Base-by-base conservation (phyloP, 2,329 filamentous ascomycete genomes). In the Aspergillus fumigatus region DNA sequence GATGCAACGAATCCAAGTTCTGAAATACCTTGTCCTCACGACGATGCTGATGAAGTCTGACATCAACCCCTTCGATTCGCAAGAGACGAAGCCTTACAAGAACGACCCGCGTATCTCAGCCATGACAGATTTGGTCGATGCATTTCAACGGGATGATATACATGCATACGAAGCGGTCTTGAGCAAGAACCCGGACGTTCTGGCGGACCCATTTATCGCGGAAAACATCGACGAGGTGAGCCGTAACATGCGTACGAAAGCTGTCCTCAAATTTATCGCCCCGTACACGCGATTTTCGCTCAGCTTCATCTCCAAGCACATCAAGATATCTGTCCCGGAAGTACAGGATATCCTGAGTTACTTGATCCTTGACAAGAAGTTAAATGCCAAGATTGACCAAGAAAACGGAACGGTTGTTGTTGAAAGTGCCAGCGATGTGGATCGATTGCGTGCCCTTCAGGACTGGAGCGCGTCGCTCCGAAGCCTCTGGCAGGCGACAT, bases 181-280 rank as follows among this genome's bases (percentile, higher is more conserved):
- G 55, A 86, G 90, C 67, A 87, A 87, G 68, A 95, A 97, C 77
- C 88, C 87, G 67, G 94, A 97, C 70, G 87, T 99, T 26, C 81
- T 97, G 41, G 86, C 88, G 11, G 94, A 99, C 72, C 87, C 90
- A 0, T 99, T 97, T 77, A 99, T 99, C 66, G 93, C 93, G 27
- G 94, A 97, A 77, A 97, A 99, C 72, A 99, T 99, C 65, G 94
- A 97, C 74, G 94, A 99, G 77, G 93, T 99, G 56, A 99, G 93
- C 52, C 89, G 94, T 47, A 97, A 94, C 74, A 96, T 99, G 88
- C 89, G 94, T 54, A 97, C 92, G 63, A 97, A 97, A 80, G 93
- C 92, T 1, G 87, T 97, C 9, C 79, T 96, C 61, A 96, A 94
- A 76, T 81, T 97, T 25, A 94, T 97, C 61, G 92, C 92, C 4